Base-by-base conservation (phyloP, 805 yeast species). In the Tanozyma kutaoensis region DNA sequence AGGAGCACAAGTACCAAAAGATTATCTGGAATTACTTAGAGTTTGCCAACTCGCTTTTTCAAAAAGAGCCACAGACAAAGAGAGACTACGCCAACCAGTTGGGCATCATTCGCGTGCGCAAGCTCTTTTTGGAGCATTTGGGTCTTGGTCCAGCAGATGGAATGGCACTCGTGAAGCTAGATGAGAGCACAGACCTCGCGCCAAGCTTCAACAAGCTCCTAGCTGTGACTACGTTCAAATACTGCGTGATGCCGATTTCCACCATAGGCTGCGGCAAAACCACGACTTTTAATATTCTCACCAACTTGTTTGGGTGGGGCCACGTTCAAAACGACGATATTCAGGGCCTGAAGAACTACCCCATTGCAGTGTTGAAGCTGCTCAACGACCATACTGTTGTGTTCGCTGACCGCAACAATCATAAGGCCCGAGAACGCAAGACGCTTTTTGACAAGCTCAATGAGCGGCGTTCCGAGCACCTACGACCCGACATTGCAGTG, bases 41-140 rank as follows among this genome's bases (percentile, higher is more conserved):
- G 28, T 88, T 76, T 50, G 75, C 75, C 1, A 54, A 60, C 3
- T 70, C 74, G 4, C 39, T 72, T 4, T 58, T 91, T 17, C 58
- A 61, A 1, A 37, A 43, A 0, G 57, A 78, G 28, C 67, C 72
- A 0, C 48, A 55, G 8, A 34, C 72, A 14, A 53, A 58, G 11
- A 59, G 60, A 2, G 44, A 58, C 3, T 84, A 62, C 39, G 20
- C 54, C 22, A 39, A 58, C 0, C 78, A 81, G 7, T 70, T 67
- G 34, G 93, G 95, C 1, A 73, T 86, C 14, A 77, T 91, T 24
- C 66, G 67, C 25, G 50, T 85, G 9, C 62, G 99, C 31, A 68
- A 81, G 27, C 41, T 45, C 36, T 91, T 82, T 43, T 48, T 88
- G 20, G 46, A 59, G 9, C 43, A 57, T 20, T 52, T 58, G 28